Evolutionary conservation across 768 basidiomycete genomes (phyloP).

Genomic region (Gymnopilus junonius): DNA sequence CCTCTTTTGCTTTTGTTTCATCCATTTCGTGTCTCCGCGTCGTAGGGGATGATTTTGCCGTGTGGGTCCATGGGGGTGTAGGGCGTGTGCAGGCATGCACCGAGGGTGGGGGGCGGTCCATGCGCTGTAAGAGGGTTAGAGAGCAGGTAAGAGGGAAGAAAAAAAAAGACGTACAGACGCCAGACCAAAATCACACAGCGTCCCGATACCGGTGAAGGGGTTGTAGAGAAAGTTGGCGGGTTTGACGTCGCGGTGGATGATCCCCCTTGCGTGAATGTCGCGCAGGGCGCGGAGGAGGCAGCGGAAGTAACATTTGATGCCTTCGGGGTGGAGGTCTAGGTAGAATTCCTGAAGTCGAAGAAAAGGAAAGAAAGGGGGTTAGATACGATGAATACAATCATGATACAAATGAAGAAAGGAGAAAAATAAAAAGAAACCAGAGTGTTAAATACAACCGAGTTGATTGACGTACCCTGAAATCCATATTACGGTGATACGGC

Average conservation of each 20-base stretch:
- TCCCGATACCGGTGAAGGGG: slow-evolving; percentile 79
- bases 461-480: slow-evolving; percentile 90
- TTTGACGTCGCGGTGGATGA: slow-evolving; percentile 97
- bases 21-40: slow-evolving; percentile 47
- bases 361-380: neutral
- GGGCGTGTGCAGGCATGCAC: slow-evolving; percentile 79
- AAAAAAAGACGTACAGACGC: slow-evolving; percentile 73
- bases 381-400: neutral
- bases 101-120: slow-evolving; percentile 52
- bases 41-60: slow-evolving; percentile 53
- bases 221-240: slow-evolving; percentile 98
- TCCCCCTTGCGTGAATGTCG: slow-evolving; percentile 83
- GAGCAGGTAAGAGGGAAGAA: neutral
- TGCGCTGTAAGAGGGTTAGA: slow-evolving; percentile 44
- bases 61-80: slow-evolving; percentile 68
- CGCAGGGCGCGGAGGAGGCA: slow-evolving; percentile 90
- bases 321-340: slow-evolving; percentile 68
- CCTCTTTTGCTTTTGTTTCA: slow-evolving; percentile 66
- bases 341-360: slow-evolving; percentile 68
- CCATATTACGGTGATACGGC: slow-evolving; percentile 91
- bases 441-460: too few species aligned
- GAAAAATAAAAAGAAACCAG: neutral
- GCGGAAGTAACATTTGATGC: slow-evolving; percentile 86
- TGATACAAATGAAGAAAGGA: neutral
- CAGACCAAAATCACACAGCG: slow-evolving; percentile 93